Evolutionary conservation across 2,329 filamentous ascomycete genomes (phyloP).

Genomic region (Fusarium sp.): DNA sequence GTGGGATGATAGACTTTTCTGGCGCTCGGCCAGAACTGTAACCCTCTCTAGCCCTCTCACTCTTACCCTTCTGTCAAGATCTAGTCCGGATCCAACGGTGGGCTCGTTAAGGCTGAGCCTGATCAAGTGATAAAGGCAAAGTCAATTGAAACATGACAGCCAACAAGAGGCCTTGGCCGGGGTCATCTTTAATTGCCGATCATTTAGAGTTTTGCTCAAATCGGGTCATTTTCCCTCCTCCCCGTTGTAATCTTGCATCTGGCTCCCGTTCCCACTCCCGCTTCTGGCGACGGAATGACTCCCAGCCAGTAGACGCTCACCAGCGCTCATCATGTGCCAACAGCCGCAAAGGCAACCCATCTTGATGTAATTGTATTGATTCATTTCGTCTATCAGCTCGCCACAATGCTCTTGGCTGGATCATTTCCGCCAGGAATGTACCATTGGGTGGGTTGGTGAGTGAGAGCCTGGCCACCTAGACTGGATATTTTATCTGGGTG

Average conservation of each 20-base stretch:
- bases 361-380: not conserved
- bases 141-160: not conserved
- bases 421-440: not conserved
- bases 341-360: not conserved
- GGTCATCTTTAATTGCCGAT: not conserved
- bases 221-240: constrained; percentile 8
- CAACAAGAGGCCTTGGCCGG: not conserved
- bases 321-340: constrained; percentile 5
- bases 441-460: not conserved
- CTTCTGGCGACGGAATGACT: constrained; percentile 8
- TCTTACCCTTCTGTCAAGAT: not conserved
- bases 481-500: no score
- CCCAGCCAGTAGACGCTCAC: constrained; percentile 16
- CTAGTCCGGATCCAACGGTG: not conserved
- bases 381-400: not conserved
- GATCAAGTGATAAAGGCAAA: constrained; percentile 12
- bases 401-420: not conserved
- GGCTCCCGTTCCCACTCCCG: constrained; percentile 26
- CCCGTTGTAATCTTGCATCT: constrained; percentile 19
- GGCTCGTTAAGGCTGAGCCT: constrained; percentile 4
- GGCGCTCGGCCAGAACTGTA: not conserved
- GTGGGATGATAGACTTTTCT: not conserved
- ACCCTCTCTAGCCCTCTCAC: not conserved
- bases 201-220: constrained; percentile 13
- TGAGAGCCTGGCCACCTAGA: no score